Base-by-base conservation (phyloP, 1,284 basidiomycete species). In the Paramarasmius palmivorus region DNA sequence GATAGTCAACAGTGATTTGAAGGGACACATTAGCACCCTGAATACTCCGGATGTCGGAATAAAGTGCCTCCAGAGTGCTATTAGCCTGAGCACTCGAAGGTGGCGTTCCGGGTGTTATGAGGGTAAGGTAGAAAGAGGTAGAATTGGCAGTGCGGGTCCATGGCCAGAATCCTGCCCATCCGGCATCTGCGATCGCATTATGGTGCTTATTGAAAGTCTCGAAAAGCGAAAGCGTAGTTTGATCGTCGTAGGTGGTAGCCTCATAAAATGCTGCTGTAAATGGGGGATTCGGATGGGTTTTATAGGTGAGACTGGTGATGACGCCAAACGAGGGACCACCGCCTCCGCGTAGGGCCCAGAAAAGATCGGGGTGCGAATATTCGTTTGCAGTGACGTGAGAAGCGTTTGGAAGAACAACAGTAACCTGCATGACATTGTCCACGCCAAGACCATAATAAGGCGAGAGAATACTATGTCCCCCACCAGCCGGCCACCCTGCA, bases 131-230 rank as follows among this genome's bases (percentile, higher is more conserved):
- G 41, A 60, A 49, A 1, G 45, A 20, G 9, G 49, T 50, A 20
- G 19, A 26, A 20, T 25, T 29, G 49, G 36, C n/a, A n/a, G n/a
- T n/a, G n/a, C n/a, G n/a, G n/a, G n/a, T n/a, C n/a, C n/a, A 61
- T 25, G 59, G 57, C 59, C 57, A 60, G 51, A 57, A 59, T 12
- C 67, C 67, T 8, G 63, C 61, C 59, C 61, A 69, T 5, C 64
- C 66, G 6, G 54, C 56, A 14, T 69, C 60, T 2, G 61, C 72
- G 69, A 64, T 68, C 70, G 56, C 47, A 20, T 48, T 50, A 20
- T 52, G 55, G 17, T 47, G 49, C 20, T 50, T 56, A 19, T 56
- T 57, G 8, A 52, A 53, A 19, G 46, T 49, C 5, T 51, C 39
- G 19, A 61, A 20, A 9, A 48, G 46, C 17, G 47, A 17, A 34